Conservation (phyloP, 148 eudicot genomes). For the Camellia granthamiana region DNA sequence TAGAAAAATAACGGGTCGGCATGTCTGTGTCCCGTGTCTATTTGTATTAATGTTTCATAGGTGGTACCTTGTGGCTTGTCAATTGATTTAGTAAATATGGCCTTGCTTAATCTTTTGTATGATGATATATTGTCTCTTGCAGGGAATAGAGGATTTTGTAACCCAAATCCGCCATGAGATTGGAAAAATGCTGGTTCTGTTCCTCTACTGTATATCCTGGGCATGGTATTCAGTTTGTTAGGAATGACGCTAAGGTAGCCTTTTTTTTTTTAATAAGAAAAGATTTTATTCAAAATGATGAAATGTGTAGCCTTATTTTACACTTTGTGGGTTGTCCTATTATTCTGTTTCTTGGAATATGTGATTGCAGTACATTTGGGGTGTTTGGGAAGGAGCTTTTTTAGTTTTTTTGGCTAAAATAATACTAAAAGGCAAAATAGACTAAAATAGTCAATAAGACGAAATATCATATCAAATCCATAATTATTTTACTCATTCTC, state of each 20-base stretch:
- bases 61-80: no score
- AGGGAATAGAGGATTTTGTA: constrained; percentile 19
- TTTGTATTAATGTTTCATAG: no score
- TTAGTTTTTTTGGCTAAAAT: no score
- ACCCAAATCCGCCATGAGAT: constrained; percentile 50
- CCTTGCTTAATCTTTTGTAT: no score
- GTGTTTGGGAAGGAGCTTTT: neutral
- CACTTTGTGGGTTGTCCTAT: neutral
- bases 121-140: neutral
- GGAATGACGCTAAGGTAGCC: constrained; percentile 85
- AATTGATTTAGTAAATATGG: no score
- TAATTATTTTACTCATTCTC: no score
- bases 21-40: no score
- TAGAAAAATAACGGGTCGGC: no score
- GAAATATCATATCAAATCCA: no score
- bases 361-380: neutral
- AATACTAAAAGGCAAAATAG: no score
- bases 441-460: no score
- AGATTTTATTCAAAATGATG: no score
- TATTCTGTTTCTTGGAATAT: neutral
- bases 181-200: constrained; percentile 96
- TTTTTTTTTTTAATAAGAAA: neutral
- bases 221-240: constrained; percentile 85
- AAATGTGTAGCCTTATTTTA: neutral
- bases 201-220: constrained; percentile 87